Percentiles rank a stretch among this genome's conserved stretches.
These are phyloP conservation scores for Candida andamanensis DNA, from an alignment of 805 yeast species.

Conservation along the genomic window DNA sequence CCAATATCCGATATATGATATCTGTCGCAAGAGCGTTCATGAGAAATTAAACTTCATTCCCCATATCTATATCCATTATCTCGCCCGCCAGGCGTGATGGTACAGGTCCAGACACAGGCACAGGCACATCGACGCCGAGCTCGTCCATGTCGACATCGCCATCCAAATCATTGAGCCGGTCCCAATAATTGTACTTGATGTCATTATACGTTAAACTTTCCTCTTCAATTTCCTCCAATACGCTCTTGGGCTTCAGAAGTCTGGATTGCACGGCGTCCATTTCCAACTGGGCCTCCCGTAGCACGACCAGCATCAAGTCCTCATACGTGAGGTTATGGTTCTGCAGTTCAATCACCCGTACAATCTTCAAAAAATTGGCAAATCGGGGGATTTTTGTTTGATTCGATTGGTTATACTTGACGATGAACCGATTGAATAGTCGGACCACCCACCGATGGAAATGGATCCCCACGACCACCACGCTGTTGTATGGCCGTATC, in stretches of 20 bases:
- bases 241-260: constrained; percentile 2
- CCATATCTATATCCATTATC: too few species aligned
- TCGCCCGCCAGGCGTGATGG: too few species aligned
- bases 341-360: constrained; percentile 15
- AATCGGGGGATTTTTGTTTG: constrained; percentile 15
- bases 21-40: too few species aligned
- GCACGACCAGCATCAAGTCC: constrained; percentile 21
- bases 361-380: constrained; percentile 18
- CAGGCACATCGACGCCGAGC: not conserved
- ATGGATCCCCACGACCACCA: constrained; percentile 18
- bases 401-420: constrained; percentile 20
- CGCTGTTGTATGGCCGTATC: constrained; percentile 22
- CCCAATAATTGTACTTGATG: constrained; percentile 34
- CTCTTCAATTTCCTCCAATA: constrained; percentile 9
- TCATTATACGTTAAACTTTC: constrained; percentile 13
- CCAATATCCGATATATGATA: too few species aligned
- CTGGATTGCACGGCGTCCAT: constrained; percentile 7
- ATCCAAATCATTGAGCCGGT: constrained; percentile 18
- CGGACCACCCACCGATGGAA: constrained; percentile 34
- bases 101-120: too few species aligned
- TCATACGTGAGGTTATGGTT: constrained; percentile 16
- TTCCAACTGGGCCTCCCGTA: constrained; percentile 24
- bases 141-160: constrained; percentile 24
- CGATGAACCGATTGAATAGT: constrained; percentile 31
- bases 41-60: too few species aligned